Conservation (phyloP, 2,329 filamentous ascomycete genomes). For the Epichloe brachyelytri region DNA sequence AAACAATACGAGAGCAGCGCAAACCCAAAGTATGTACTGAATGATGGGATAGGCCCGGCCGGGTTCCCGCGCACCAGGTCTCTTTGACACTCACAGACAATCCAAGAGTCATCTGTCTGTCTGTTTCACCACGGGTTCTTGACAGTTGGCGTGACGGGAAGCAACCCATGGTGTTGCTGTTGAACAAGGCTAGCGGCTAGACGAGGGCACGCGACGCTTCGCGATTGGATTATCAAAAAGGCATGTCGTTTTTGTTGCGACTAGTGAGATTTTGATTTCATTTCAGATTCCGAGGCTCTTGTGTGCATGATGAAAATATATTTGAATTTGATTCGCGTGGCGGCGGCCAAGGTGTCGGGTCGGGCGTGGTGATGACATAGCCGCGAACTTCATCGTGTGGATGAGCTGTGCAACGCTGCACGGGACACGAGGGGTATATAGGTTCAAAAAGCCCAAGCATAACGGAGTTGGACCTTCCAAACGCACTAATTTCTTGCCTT, state of each 20-base stretch:
- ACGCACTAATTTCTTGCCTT: slow-evolving; percentile 10
- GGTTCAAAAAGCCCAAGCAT: fast-evolving
- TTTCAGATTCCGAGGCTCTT: background rate
- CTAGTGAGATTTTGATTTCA: background rate
- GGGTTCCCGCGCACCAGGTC: too few relatives aligned
- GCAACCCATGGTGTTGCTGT: too few relatives aligned
- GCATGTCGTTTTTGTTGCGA: background rate
- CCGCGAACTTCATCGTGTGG: background rate
- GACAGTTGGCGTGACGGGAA: too few relatives aligned
- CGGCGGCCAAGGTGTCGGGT: too few relatives aligned
- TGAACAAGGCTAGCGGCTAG: too few relatives aligned
- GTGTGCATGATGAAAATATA: background rate
- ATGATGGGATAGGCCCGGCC: too few relatives aligned
- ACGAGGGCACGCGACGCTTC: too few relatives aligned
- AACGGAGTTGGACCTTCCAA: slow-evolving; percentile 9
- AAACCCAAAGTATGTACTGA: too few relatives aligned
- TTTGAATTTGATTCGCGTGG: background rate
- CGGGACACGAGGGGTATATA: background rate
- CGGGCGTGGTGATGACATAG: background rate
- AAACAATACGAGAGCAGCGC: too few relatives aligned
- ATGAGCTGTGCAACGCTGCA: background rate
- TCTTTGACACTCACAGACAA: too few relatives aligned
- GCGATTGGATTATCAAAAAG: background rate
- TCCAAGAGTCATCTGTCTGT: too few relatives aligned
- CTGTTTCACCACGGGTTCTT: too few relatives aligned